phyloP scores from a whole-genome alignment of 148 eudicot genomes.

The Amaranthus cruentus region DNA sequence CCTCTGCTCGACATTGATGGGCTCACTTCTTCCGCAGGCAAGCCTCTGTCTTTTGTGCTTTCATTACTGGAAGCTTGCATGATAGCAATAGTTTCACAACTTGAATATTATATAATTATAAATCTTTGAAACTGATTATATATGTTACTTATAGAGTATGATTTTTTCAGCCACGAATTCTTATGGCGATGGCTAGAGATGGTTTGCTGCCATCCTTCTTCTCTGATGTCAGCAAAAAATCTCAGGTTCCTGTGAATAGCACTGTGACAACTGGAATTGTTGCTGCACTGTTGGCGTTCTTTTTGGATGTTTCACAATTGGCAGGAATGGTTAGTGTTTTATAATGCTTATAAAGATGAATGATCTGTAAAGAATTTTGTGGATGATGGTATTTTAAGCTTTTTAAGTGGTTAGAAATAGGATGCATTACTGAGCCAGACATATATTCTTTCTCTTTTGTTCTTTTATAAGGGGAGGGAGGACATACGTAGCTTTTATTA shows the following conservation, averaged over 20 bases:
- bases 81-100: neutral
- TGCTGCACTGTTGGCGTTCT: constrained; percentile 67
- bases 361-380: neutral
- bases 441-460: too few relatives aligned
- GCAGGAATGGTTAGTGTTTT: constrained; percentile 76
- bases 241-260: constrained; percentile 87
- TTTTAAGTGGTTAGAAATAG: neutral
- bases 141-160: constrained; percentile 5
- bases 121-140: neutral
- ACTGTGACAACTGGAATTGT: constrained; percentile 63
- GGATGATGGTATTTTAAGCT: neutral
- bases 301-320: constrained; percentile 83
- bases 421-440: neutral
- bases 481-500: neutral
- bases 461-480: too few relatives aligned
- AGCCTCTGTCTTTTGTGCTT: constrained; percentile 4
- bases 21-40: constrained; percentile 73
- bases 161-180: constrained; percentile 71
- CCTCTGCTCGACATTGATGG: constrained; percentile 62
- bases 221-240: constrained; percentile 63
- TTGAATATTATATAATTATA: neutral
- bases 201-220: constrained; percentile 89
- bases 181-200: constrained; percentile 98
- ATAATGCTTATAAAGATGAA: neutral
- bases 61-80: neutral